Conservation (phyloP, 129 eudicot genomes). For the Daucus carota region DH1_v3.0 NC_030387.2:39395501-39396000, state of each 20-base stretch:
- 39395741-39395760: background rate
- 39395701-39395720: background rate
- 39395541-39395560: background rate
- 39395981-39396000: conserved; percentile 75
- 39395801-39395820: conserved; percentile 84
- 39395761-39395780: background rate
- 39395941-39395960: conserved; percentile 95
- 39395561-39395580: too few relatives aligned
- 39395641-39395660: background rate
- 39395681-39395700: background rate
- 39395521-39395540: background rate
- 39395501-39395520: background rate
- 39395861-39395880: conserved; percentile 91
- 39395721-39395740: background rate
- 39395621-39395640: background rate
- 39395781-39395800: conserved; percentile 67
- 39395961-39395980: conserved; percentile 78
- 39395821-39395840: conserved; percentile 75
- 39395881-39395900: conserved; percentile 76
- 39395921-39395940: conserved; percentile 86
- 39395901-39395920: conserved; percentile 89
- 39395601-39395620: background rate
- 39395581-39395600: too few relatives aligned
- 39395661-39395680: background rate
- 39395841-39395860: conserved; percentile 98